Evolutionary conservation across 257 asterid species (phyloP).

Genomic region (Solanum virginianum): DNA sequence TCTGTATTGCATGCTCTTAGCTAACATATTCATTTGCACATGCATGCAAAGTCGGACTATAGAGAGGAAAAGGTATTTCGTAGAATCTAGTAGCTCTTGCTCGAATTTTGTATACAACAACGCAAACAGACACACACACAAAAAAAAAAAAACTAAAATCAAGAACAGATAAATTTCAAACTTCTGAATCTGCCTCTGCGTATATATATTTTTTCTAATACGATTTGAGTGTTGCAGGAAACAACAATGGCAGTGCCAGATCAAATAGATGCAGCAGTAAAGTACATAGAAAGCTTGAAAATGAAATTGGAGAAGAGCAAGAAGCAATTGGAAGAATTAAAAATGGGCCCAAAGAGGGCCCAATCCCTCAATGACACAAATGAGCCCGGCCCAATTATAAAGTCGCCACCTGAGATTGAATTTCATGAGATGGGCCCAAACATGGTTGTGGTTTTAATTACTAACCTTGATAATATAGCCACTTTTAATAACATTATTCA

Average conservation of each 20-base stretch:
- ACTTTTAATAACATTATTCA: conserved; percentile 18
- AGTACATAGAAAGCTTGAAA: conserved; percentile 17
- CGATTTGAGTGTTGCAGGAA: conserved; percentile 8
- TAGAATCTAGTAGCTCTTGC: not conserved
- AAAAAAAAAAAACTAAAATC: not conserved
- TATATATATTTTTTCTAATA: not conserved
- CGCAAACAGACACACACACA: not conserved
- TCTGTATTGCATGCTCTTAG: not conserved
- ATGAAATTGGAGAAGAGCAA: conserved; percentile 17
- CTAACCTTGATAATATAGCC: conserved; percentile 10
- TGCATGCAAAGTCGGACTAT: not conserved
- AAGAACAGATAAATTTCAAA: not conserved
- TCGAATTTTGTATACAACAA: not conserved
- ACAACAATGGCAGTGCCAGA: conserved; percentile 26
- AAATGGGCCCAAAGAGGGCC: not conserved
- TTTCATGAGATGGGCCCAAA: conserved; percentile 35
- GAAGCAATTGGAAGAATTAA: conserved; percentile 15
- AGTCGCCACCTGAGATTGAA: conserved; percentile 12
- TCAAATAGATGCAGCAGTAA: conserved; percentile 30
- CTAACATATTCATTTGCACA: not conserved
- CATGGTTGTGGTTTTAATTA: conserved; percentile 18
- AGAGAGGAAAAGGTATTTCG: not conserved
- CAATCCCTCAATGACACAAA: not conserved
- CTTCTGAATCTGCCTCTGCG: not conserved
- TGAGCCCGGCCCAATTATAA: not conserved